Percentiles rank a stretch among this genome's conserved stretches.
Conservation (phyloP, 2,329 filamentous ascomycete species). For the Diaporthe aspalathi region DNA sequence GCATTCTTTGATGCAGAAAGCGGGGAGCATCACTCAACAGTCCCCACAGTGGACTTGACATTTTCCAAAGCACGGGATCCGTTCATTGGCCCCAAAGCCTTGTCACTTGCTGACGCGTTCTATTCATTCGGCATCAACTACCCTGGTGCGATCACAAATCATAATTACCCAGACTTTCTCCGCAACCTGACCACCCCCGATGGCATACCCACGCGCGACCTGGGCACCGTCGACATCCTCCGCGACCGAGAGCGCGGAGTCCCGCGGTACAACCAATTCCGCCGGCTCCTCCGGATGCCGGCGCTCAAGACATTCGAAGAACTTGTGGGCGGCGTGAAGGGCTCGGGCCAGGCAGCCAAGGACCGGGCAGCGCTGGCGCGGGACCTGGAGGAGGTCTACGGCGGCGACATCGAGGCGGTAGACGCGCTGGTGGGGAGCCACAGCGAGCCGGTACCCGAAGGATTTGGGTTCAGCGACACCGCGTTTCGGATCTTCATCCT, state of each 20-base stretch:
- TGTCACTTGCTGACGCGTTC: constrained; percentile 5
- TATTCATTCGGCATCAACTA: constrained; percentile 22
- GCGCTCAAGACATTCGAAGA: constrained; percentile 52
- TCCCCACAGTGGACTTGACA: constrained; percentile 8
- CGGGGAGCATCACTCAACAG: constrained; percentile 14
- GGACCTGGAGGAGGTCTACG: constrained; percentile 53
- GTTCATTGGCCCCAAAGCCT: background rate
- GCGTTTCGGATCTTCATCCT: constrained; percentile 59
- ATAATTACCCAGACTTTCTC: constrained; percentile 5
- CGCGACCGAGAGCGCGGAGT: constrained; percentile 60
- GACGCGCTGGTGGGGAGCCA: constrained; percentile 56
- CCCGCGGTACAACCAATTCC: constrained; percentile 58
- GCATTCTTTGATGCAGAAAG: background rate
- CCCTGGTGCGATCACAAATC: background rate
- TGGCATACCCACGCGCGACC: constrained; percentile 47
- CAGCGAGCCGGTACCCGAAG: constrained; percentile 55
- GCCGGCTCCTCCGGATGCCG: constrained; percentile 54
- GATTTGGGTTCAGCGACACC: constrained; percentile 61
- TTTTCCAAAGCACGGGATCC: constrained; percentile 14
- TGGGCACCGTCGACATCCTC: constrained; percentile 59
- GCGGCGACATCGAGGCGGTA: constrained; percentile 54
- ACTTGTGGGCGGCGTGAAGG: constrained; percentile 52
- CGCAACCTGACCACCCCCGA: constrained; percentile 8
- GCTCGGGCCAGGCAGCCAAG: constrained; percentile 25
- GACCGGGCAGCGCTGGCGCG: constrained; percentile 31